Evolutionary conservation across 2,329 filamentous ascomycete species (phyloP), one percentile per base, ranked within the genome.

Genomic region (Trichoderma sp.): DNA sequence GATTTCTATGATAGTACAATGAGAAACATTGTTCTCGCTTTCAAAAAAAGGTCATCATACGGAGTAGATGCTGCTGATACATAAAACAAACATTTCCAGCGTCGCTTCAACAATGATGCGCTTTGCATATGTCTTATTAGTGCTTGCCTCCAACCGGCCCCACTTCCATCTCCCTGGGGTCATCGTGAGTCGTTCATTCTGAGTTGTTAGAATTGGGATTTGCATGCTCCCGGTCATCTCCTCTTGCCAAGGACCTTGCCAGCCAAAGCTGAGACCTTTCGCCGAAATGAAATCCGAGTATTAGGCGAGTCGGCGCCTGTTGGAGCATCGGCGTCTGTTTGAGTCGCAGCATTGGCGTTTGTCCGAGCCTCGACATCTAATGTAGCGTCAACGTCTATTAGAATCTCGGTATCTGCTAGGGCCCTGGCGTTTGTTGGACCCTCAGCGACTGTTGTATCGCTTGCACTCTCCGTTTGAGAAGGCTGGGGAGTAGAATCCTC

Each of bases 1-100:
- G 77, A 75, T 76, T 79, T 80, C 79, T 76, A 81, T 77, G 77
- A 79, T 78, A 80, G 78, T 79, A 79, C 77, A 79, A 80, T 76
- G 78, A 78, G 75, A 76, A 76, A 76, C 77, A 78, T 77, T 78
- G 77, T 78, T 77, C 74, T 67, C 71, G 72, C 67, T 73, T 68
- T 59, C 50, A 57, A 69, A 58, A 22, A 42, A 27, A n/a, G n/a
- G 35, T 56, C 54, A 58, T 29, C 35, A 39, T 34, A 34, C 52
- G 9, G 27, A 34, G 32, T 54, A 63, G 35, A 34, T 45, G 42
- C 29, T 45, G 58, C 54, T 60, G 39, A 42, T 53, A 19, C 53
- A 39, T 56, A 60, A 22, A 64, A 64, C 19, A 48, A 45, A 35
- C 52, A 56, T 32, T 56, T 42, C 42, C 29, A 42, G 59, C 58